Conservation (phyloP, 768 basidiomycete species). For the Candolleomyces efflorescens region DNA sequence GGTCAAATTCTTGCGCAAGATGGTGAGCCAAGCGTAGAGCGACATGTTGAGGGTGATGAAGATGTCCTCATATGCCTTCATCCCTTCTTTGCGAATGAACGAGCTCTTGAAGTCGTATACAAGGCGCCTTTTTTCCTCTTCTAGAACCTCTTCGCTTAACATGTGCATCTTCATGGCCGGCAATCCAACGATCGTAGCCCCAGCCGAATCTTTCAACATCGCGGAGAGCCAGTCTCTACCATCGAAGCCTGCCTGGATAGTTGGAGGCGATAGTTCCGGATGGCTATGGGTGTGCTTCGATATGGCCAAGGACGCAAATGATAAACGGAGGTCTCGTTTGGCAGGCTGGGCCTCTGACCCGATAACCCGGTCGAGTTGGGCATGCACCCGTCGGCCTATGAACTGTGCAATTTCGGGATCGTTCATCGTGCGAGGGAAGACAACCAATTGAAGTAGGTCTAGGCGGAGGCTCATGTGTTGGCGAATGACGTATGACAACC, state of each 20-base stretch:
- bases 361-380: constrained; percentile 62
- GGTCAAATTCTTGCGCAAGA: constrained; percentile 69
- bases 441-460: constrained; percentile 57
- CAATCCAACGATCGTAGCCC: constrained; percentile 74
- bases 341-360: constrained; percentile 44
- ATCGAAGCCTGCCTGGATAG: constrained; percentile 24
- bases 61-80: constrained; percentile 65
- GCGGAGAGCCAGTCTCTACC: constrained; percentile 56
- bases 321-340: constrained; percentile 62
- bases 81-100: constrained; percentile 52
- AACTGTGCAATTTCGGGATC: constrained; percentile 79
- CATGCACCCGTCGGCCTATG: constrained; percentile 61
- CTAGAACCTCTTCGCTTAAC: constrained; percentile 58
- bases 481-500: constrained; percentile 55
- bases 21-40: constrained; percentile 77
- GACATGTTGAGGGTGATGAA: constrained; percentile 84
- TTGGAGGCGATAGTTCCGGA: constrained; percentile 30
- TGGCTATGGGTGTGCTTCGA: constrained; percentile 68
- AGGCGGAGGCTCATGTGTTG: constrained; percentile 75
- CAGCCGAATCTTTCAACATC: constrained; percentile 55
- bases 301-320: constrained; percentile 73
- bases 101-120: constrained; percentile 70
- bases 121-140: constrained; percentile 38
- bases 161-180: constrained; percentile 83
- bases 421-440: constrained; percentile 77